Base-by-base conservation (phyloP, 768 basidiomycete genomes). In the Kwoniella newhampshirensis region DNA sequence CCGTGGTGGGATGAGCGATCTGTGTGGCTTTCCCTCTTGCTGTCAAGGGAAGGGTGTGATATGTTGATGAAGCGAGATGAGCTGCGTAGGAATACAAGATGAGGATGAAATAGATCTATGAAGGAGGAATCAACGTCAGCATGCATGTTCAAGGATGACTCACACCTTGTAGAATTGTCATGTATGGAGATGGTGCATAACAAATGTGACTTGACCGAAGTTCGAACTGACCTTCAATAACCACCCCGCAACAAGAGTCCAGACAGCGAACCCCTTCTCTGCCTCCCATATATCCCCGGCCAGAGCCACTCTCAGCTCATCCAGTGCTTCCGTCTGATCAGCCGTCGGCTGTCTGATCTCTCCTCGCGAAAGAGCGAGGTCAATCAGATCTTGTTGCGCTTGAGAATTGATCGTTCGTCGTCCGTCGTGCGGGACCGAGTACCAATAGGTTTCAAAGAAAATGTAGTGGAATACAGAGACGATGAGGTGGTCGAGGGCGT, bases 341-440 rank as follows among this genome's bases (percentile, higher is more conserved):
- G 71, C 68, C 15, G 79, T 77, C 50, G 81, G 80, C 37, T 81
- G 84, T 40, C 80, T 80, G 36, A 85, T 80, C 45, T 77, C 75
- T 1, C 73, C 75, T 44, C 77, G 37, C 0, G 61, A 64, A 27
- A 67, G 63, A 11, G 77, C 77, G n/a, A 78, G 61, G 28, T 73
- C 70, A 73, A 91, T 87, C 74, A 99, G 84, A 39, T 85, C 87
- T 72, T 89, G 79, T 77, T 99, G 96, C 9, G 96, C 94, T 26
- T 82, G 81, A 1, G 92, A 97, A 74, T 94, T 89, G 60, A 83
- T 82, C 30, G 84, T 82, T 1, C 85, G 83, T 21, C 81, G 81
- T 4, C 96, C 96, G 66, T 99, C 92, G 71, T 99, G 96, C 0
- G 92, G 88, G 1, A 85, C 88, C 78, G 87, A 77, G 87, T 91